Percentiles rank a stretch among this genome's conserved stretches.
Evolutionary conservation across 1,139 yeast species (phyloP).

Genomic region (Saccharomycopsis hybrid): DNA sequence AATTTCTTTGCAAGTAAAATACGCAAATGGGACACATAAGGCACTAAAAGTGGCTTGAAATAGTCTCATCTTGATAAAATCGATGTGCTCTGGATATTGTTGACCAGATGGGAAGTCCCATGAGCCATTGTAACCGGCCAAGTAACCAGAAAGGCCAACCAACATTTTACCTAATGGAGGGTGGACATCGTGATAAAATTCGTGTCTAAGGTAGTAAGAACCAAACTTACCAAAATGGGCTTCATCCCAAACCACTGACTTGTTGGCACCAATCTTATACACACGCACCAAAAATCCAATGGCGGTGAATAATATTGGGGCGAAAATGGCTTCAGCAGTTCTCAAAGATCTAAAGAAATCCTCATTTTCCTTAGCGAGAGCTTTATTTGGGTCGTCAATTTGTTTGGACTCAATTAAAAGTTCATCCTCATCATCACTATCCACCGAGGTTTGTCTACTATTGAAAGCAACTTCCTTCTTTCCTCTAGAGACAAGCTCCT

Average conservation of each 20-base stretch:
- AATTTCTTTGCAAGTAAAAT: slow-evolving; percentile 81
- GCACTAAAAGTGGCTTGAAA: slow-evolving; percentile 91
- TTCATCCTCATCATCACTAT: background rate
- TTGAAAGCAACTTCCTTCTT: too few species aligned
- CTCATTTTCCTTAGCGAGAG: slow-evolving; percentile 5
- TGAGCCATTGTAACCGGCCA: slow-evolving; percentile 93
- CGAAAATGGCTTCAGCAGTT: slow-evolving; percentile 39
- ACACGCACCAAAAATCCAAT: slow-evolving; percentile 69
- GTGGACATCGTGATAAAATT: slow-evolving; percentile 95
- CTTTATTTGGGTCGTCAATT: slow-evolving; percentile 1
- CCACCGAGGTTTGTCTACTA: background rate
- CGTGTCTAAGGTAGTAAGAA: slow-evolving; percentile 84
- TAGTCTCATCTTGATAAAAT: slow-evolving; percentile 86
- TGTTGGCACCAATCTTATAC: slow-evolving; percentile 63
- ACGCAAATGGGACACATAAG: slow-evolving; percentile 87
- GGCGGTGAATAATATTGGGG: slow-evolving; percentile 55
- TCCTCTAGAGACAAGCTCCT: background rate
- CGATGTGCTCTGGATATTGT: slow-evolving; percentile 76
- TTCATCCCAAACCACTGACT: slow-evolving; percentile 91
- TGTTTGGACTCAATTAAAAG: background rate
- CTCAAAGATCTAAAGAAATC: slow-evolving; percentile 23
- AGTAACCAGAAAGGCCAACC: slow-evolving; percentile 87
- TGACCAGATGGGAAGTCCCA: slow-evolving; percentile 92
- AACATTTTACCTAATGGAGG: slow-evolving; percentile 98
- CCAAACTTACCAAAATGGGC: slow-evolving; percentile 97